Base-by-base conservation (phyloP, 495 filamentous ascomycete genomes). In the Collariella sp. region DNA sequence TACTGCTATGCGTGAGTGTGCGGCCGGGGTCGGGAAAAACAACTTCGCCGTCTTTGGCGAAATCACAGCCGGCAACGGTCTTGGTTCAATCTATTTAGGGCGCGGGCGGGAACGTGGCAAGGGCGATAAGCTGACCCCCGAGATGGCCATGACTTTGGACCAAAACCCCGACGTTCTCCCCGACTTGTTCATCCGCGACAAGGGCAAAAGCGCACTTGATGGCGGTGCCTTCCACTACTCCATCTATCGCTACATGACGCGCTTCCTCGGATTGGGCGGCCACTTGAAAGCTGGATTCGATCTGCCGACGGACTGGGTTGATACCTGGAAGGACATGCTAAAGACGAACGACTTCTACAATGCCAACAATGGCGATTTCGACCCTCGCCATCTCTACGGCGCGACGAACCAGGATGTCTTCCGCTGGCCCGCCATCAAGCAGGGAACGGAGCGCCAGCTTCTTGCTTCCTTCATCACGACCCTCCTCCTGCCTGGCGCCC, bases 361-460 rank as follows among this genome's bases (percentile, higher is more conserved):
- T 54, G 72, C 81, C 5, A 82, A 83, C 62, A 85, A 78, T 2
- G 83, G 81, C 43, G 69, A 76, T 51, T 86, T 86, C 52, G 84
- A 88, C 59, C 84, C 84, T 5, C 75, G 85, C 13, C 84, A 88
- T 60, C 78, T 87, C 74, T 87, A 79, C 46, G 85, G 85, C 24
- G 74, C 73, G 2, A 83, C 81, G 6, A 87, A 87, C 59, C 85
- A 88, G 66, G 85, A 88, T 61, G 83, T 88, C 5, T 86, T 88
- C 64, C 77, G 84, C 9, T 88, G 85, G 85, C 84, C 85, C 7
- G 73, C 80, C 3, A 72, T 88, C 44, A 68, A 75, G n/a, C 72
- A 78, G 49, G 85, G 85, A 6, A 77, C 79, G 1, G 76, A 86
- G 61, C 76, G 81, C 47, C 74, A 78, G 64, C 67, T 87, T 4